Evolutionary conservation across 805 yeast species (phyloP).

Genomic region (Hanseniaspora occidentalis): DNA sequence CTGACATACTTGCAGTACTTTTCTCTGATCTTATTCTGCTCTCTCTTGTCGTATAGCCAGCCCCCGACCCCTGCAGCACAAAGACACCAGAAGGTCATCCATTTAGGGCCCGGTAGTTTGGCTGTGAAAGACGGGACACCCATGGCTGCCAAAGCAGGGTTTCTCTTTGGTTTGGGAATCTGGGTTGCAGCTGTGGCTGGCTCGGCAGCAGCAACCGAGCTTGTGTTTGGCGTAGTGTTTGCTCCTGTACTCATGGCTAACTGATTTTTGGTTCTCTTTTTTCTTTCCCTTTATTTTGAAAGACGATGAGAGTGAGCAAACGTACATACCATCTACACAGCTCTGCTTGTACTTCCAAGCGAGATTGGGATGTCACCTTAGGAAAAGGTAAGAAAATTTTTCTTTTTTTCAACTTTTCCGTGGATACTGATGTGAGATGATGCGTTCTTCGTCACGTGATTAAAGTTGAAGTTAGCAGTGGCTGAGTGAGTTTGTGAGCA

Average conservation of each 20-base stretch:
- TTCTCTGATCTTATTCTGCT: constrained; percentile 53
- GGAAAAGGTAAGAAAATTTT: no score
- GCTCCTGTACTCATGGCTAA: neutral
- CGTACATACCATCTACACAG: neutral
- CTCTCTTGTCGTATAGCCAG: constrained; percentile 60
- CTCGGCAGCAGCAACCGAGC: neutral
- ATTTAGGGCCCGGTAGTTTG: constrained; percentile 78
- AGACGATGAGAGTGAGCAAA: neutral
- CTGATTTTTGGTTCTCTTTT: neutral
- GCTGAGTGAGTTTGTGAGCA: no score
- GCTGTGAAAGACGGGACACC: constrained; percentile 49
- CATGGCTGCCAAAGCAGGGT: constrained; percentile 76
- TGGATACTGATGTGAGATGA: no score
- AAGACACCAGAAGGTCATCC: constrained; percentile 81
- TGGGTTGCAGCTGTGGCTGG: neutral
- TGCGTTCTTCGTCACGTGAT: no score
- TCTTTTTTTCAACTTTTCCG: no score
- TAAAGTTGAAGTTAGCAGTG: no score
- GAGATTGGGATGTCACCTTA: no score
- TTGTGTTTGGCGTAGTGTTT: neutral
- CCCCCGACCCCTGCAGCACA: constrained; percentile 61
- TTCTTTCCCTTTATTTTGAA: neutral
- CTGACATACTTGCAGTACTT: constrained; percentile 54
- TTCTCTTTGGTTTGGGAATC: constrained; percentile 17
- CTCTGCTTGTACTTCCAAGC: no score